Percentiles rank a stretch among this genome's conserved stretches.
phyloP scores from a whole-genome alignment of 352 stramenopile genomes.

The Globisporangium iwayamae region DNA sequence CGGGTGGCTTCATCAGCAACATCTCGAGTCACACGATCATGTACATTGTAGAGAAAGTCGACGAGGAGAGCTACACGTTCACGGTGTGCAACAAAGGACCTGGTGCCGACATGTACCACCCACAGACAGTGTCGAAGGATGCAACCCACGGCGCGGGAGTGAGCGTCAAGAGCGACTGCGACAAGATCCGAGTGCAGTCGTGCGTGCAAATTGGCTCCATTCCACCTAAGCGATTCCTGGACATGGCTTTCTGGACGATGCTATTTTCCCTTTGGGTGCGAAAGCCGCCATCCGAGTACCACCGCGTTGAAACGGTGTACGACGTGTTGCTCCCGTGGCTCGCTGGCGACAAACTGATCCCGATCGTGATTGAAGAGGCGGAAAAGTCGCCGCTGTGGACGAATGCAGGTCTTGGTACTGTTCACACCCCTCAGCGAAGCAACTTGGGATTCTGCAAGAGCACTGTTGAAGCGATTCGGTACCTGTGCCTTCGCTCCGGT shows the following conservation, averaged over 20 bases:
- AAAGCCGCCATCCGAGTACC: constrained; percentile 82
- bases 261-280: constrained; percentile 85
- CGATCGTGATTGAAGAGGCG: constrained; percentile 47
- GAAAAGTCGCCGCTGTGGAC: constrained; percentile 28
- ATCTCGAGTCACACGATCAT: constrained; percentile 71
- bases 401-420: constrained; percentile 26
- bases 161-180: constrained; percentile 15
- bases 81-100: constrained; percentile 88
- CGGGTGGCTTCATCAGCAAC: constrained; percentile 79
- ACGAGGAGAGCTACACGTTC: constrained; percentile 60
- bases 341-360: constrained; percentile 65
- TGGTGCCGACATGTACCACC: constrained; percentile 83
- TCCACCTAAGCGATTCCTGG: constrained; percentile 54
- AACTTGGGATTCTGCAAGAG: constrained; percentile 84
- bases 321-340: constrained; percentile 89
- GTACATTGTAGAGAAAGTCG: constrained; percentile 78
- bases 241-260: constrained; percentile 85
- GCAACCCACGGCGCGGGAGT: constrained; percentile 8
- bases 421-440: constrained; percentile 64
- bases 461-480: constrained; percentile 71
- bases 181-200: constrained; percentile 81
- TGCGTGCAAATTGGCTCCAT: constrained; percentile 70
- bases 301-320: constrained; percentile 86
- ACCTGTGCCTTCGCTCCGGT: constrained; percentile 52
- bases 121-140: constrained; percentile 26